These are phyloP conservation scores for Triticum monococcum DNA, from an alignment of 176 grass and related monocot species.

Conservation along the genomic window DNA sequence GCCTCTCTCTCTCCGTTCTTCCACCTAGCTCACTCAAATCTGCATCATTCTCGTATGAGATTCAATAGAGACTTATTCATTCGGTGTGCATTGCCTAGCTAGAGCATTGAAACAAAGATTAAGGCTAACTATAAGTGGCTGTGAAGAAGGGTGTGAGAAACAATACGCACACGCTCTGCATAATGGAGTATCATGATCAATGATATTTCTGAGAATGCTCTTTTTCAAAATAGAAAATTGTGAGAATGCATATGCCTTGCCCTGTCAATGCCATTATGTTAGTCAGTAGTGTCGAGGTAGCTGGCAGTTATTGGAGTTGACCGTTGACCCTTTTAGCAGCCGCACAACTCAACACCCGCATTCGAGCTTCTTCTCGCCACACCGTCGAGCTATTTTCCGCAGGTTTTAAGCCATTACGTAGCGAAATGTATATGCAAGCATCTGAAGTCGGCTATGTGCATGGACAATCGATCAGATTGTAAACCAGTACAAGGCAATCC, in stretches of 20 bases:
- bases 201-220: neutral
- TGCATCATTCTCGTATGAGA: too few relatives aligned
- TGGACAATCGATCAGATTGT: neutral
- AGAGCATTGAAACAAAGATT: neutral
- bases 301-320: neutral
- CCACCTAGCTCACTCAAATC: too few relatives aligned
- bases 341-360: neutral
- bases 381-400: neutral
- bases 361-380: neutral
- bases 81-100: too few relatives aligned
- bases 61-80: too few relatives aligned
- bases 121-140: neutral
- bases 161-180: neutral
- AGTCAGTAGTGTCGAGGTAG: neutral
- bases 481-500: neutral
- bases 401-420: neutral
- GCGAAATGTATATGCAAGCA: neutral
- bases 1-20: too few relatives aligned
- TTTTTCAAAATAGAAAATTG: neutral
- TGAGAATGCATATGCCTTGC: neutral
- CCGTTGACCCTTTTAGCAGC: neutral
- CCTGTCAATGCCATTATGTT: neutral
- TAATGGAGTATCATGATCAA: neutral
- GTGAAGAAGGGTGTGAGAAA: neutral
- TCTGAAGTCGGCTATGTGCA: neutral